A percentile compares a stretch with the other conserved stretches of the same genome.
Conservation (phyloP, 2,329 filamentous ascomycete species). For the Berkeleyomyces basicola region DNA sequence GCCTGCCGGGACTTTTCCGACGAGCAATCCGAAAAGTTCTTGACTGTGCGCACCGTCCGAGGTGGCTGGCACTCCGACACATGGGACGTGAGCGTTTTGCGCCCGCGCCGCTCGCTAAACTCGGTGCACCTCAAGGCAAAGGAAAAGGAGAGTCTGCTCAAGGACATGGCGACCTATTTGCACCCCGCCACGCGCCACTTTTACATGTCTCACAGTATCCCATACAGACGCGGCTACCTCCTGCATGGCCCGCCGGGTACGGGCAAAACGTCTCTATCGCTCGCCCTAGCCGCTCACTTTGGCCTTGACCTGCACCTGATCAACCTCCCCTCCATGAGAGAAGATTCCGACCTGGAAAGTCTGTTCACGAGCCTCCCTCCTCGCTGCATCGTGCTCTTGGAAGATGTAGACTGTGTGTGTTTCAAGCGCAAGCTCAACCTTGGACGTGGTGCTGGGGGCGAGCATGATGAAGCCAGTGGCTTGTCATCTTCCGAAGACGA, state of each 20-base stretch:
- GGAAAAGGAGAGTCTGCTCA: conserved; percentile 49
- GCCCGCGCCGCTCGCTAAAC: conserved; percentile 53
- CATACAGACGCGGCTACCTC: conserved; percentile 59
- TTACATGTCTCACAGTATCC: conserved; percentile 62
- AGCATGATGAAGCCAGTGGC: conserved; percentile 3
- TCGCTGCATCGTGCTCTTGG: conserved; percentile 17
- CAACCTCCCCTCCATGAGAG: conserved; percentile 32
- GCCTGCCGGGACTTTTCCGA: conserved; percentile 20
- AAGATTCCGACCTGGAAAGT: conserved; percentile 49
- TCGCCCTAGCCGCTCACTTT: conserved; percentile 49
- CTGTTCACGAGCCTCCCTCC: conserved; percentile 22
- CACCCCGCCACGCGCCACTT: conserved; percentile 52
- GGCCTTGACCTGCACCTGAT: conserved; percentile 51
- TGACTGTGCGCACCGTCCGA: conserved; percentile 22
- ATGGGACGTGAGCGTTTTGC: conserved; percentile 25
- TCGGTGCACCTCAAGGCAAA: conserved; percentile 57
- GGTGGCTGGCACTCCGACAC: conserved; percentile 16
- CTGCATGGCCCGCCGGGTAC: conserved; percentile 63
- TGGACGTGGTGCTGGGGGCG: conserved; percentile 8
- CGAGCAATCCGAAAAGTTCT: conserved; percentile 22
- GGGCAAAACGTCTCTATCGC: conserved; percentile 53
- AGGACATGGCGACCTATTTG: conserved; percentile 64
- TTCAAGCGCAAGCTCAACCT: conserved; percentile 13
- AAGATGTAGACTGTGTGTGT: conserved; percentile 18
- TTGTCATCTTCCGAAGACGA: conserved; percentile 15